Conservation (phyloP, 1,284 basidiomycete species). For the Taiwanofungus camphoratus region DNA sequence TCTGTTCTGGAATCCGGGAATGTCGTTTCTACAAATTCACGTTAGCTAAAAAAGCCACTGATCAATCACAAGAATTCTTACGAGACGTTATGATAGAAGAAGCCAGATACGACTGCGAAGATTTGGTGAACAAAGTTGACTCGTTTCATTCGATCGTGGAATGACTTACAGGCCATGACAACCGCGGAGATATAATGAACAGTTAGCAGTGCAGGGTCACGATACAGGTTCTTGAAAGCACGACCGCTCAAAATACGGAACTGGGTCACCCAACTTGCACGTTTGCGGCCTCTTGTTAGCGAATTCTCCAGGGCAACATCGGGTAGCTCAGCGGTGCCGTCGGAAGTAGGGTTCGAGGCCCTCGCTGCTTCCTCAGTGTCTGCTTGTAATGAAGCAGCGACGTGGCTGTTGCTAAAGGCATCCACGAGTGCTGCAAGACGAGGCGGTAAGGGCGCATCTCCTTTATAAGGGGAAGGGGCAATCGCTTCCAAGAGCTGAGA, state of each 20-base stretch:
- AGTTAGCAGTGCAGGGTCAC: constrained; percentile 87
- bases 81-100: constrained; percentile 77
- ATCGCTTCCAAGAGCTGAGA: constrained; percentile 72
- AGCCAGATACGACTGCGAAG: constrained; percentile 66
- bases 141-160: too few relatives aligned
- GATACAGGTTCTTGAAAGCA: constrained; percentile 97
- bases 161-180: constrained; percentile 67
- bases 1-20: constrained; percentile 90
- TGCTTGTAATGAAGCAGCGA: constrained; percentile 55
- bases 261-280: constrained; percentile 85
- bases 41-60: constrained; percentile 12
- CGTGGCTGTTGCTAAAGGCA: constrained; percentile 63
- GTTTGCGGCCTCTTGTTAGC: constrained; percentile 71
- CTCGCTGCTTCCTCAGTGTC: constrained; percentile 43
- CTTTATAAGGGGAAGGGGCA: constrained; percentile 32
- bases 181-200: constrained; percentile 89
- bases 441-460: constrained; percentile 45
- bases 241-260: constrained; percentile 90
- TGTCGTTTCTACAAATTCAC: constrained; percentile 63
- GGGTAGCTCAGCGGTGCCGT: constrained; percentile 42
- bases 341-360: constrained; percentile 19
- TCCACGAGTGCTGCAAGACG: constrained; percentile 74
- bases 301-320: constrained; percentile 63
- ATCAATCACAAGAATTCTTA: constrained; percentile 33
- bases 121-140: constrained; percentile 1